phyloP scores from a whole-genome alignment of 352 stramenopile genomes.

The Blastocystis sp. region DNA sequence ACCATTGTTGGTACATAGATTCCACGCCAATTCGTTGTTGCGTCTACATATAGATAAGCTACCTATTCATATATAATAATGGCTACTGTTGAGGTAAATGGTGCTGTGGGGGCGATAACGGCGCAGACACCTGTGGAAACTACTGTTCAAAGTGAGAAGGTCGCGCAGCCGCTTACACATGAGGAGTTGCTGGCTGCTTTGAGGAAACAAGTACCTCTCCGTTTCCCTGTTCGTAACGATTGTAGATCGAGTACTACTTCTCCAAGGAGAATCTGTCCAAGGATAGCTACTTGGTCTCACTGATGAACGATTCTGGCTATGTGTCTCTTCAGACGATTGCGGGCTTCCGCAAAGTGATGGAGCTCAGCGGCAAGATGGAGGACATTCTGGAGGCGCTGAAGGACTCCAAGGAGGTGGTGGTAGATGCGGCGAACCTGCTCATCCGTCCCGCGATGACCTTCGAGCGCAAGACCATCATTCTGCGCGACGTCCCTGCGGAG shows the following conservation, averaged over 20 bases:
- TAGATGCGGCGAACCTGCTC: slow-evolving; percentile 14
- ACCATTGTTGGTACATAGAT: no score
- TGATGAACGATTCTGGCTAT: slow-evolving; percentile 66
- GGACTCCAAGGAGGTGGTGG: slow-evolving; percentile 1
- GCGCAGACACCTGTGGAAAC: neutral
- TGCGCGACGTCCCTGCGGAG: slow-evolving; percentile 35
- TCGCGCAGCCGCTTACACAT: neutral
- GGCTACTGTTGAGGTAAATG: no score
- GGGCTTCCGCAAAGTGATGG: slow-evolving; percentile 34
- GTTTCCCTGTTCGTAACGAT: neutral
- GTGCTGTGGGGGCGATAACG: no score
- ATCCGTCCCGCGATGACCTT: slow-evolving; percentile 44
- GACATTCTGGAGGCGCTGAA: slow-evolving; percentile 60
- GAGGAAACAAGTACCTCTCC: slow-evolving; percentile 22
- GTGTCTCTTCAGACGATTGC: slow-evolving; percentile 53
- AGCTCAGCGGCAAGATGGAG: slow-evolving; percentile 53
- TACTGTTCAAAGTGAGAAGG: neutral
- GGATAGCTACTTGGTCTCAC: slow-evolving; percentile 50
- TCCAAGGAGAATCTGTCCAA: slow-evolving; percentile 60
- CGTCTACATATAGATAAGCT: no score
- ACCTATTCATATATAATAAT: no score
- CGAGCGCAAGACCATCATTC: slow-evolving; percentile 60
- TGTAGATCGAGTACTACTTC: slow-evolving; percentile 64
- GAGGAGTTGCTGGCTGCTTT: slow-evolving; percentile 42
- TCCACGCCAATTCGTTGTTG: no score